These are phyloP conservation scores for Pseudohalonectria lignicola DNA, from an alignment of 2,329 filamentous ascomycete genomes.

Conservation along the genomic window DNA sequence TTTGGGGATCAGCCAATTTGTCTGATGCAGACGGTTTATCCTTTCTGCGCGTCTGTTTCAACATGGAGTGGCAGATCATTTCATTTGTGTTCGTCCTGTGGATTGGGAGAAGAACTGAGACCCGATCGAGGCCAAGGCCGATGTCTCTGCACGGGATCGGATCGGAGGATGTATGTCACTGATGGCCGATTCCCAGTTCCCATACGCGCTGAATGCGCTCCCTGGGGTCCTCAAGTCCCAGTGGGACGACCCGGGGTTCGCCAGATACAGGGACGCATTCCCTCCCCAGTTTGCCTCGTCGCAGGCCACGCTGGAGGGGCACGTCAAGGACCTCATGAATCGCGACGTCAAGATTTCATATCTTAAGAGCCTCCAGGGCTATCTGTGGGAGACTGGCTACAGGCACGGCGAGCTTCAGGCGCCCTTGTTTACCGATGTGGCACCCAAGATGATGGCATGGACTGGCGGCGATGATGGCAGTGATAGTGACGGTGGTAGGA, in stretches of 20 bases:
- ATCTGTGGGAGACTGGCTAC: constrained; percentile 70
- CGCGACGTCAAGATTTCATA: constrained; percentile 67
- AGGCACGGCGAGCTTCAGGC: constrained; percentile 56
- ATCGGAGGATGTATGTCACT: neutral
- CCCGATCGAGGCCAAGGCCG: neutral
- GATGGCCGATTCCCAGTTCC: constrained; percentile 44
- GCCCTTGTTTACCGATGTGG: constrained; percentile 65
- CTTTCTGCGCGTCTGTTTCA: neutral
- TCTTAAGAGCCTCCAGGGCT: constrained; percentile 69
- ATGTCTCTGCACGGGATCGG: too few relatives aligned
- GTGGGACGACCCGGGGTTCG: constrained; percentile 57
- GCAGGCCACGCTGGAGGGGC: constrained; percentile 48
- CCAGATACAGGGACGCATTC: constrained; percentile 59
- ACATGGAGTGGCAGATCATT: neutral
- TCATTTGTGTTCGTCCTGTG: too few relatives aligned
- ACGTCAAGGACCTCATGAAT: constrained; percentile 59
- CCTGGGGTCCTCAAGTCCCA: constrained; percentile 50
- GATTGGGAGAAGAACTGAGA: too few relatives aligned
- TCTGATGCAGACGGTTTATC: neutral
- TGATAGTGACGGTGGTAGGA: too few relatives aligned
- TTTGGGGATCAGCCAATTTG: neutral
- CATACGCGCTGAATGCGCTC: constrained; percentile 60
- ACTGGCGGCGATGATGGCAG: too few relatives aligned
- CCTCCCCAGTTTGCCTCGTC: constrained; percentile 51
- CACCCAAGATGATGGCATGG: constrained; percentile 51